Evolutionary conservation across 2,329 filamentous ascomycete genomes (phyloP), one percentile per base, ranked within the genome.

Genomic region (Penicillium sp.): DNA sequence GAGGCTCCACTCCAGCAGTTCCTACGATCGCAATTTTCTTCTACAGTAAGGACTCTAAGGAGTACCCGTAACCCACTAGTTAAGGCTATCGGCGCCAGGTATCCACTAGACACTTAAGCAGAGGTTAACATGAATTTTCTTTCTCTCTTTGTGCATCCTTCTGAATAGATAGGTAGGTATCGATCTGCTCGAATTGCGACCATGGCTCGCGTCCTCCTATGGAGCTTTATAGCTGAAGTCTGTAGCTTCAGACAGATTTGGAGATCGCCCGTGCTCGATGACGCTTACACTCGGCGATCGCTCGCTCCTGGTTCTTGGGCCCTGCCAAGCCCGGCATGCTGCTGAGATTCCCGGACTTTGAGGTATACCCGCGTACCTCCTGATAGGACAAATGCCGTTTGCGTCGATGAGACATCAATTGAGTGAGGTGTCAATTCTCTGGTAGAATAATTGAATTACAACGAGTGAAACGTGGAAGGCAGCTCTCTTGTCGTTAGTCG

Each of bases 241-340:
- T 42, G 17, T 31, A 25, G 20, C 42, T 45, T 45, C 22, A 25
- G 25, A 47, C 43, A 47, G 25, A 25, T 47, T 52, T 55, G 41
- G 42, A 38, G 50, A 51, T 51, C 17, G 34, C 22, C 34, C 34
- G 7, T n/a, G 34, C 22, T 63, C 54, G 34, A 68, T 68, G 66
- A 67, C 66, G 59, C 54, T 62, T 62, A 66, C 54, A 65, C 49
- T 65, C 47, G 25, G 25, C 25, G 25, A 5, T 28, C 1, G 31
- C 37, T 17, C 17, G 5, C 45, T 57, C 63, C 62, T 43, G 60
- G 62, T 63, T 43, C 54, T 42, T 57, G 57, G 64, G 58, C 57
- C 55, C 49, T 57, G 62, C 63, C 62, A 63, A 65, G 62, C 45
- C 57, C 22, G 22, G 22, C 22, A 22, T 22, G 22, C 0, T 22